Evolutionary conservation across 2,329 filamentous ascomycete species (phyloP), one percentile per base, ranked within the genome.

Genomic region (Parafenestella ontariensis): DNA sequence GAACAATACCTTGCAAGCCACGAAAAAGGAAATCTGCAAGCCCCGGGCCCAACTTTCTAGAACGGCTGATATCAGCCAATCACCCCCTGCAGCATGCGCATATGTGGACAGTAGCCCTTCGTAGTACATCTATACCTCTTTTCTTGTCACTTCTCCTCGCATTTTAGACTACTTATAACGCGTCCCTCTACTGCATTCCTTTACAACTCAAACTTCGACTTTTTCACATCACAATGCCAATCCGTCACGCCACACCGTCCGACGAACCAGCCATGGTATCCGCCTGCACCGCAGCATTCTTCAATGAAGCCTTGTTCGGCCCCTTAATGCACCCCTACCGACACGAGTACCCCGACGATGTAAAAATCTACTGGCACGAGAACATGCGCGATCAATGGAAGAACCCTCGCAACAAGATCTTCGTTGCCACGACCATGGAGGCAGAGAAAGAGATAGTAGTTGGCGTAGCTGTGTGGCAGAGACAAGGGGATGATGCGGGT

Each of bases 251-350:
- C 9, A 55, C 46, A 23, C 46, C 51, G 3, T 36, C 50, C 8
- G 69, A 71, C 31, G 58, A 66, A 33, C 46, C 55, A 5, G 42
- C 53, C 36, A 64, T 74, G 6, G 64, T 44, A 8, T 34, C 28
- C 17, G 41, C 72, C 37, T 62, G 61, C 33, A 40, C 59, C 13
- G 49, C 59, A 3, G 61, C 71, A 5, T 74, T 70, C 49, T 72
- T 69, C 52, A 56, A 71, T n/a, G 71, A 74, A 44, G 55, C 65
- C 23, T 61, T 71, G 18, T 69, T 66, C 23, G 71, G 68, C 33
- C 51, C 54, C 0, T 46, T 66, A 3, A 62, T 74, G 18, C 70
- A 73, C 54, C 71, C 70, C 0, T 29, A 65, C 26, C 68, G 69
- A 2, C 23, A 62, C 8, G 21, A 62, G 9, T 70, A 65, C 40